Percentiles rank a stretch among this genome's conserved stretches.
Evolutionary conservation across 352 stramenopile species (phyloP).

Genomic region (Globisporangium sylvaticum): DNA sequence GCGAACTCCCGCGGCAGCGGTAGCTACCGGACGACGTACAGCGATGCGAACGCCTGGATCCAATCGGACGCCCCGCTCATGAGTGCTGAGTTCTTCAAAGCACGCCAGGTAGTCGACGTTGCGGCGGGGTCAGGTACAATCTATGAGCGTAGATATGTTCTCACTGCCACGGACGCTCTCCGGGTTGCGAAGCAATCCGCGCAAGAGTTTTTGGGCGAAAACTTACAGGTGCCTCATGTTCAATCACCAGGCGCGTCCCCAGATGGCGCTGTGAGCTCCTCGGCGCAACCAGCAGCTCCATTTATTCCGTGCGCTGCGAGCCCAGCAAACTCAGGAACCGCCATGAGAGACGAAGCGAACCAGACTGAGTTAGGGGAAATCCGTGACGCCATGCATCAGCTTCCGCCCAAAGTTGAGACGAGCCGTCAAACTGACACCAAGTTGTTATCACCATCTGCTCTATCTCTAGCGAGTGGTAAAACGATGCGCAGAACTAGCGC

Average conservation of each 20-base stretch:
- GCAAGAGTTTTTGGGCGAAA: slow-evolving; percentile 29
- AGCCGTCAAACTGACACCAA: slow-evolving; percentile 3
- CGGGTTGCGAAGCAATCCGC: slow-evolving; percentile 30
- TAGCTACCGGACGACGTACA: slow-evolving; percentile 4
- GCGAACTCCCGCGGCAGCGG: not conserved
- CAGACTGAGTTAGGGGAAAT: slow-evolving; percentile 7
- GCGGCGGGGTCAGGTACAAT: not conserved
- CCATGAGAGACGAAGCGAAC: slow-evolving; percentile 9
- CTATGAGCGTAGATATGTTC: slow-evolving; percentile 24
- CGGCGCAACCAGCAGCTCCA: not conserved
- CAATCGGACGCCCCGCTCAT: not conserved
- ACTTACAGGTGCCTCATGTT: slow-evolving; percentile 1
- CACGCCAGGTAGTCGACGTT: slow-evolving; percentile 14
- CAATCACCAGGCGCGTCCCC: not conserved
- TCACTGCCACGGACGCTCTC: slow-evolving; percentile 32
- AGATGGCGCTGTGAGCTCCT: not conserved
- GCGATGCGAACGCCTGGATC: slow-evolving; percentile 13
- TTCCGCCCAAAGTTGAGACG: not conserved
- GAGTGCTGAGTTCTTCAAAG: not conserved
- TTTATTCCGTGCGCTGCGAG: not conserved
- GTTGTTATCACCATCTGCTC: not conserved
- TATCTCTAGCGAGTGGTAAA: not conserved
- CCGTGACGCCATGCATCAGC: not conserved
- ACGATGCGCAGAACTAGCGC: not conserved
- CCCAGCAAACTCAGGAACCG: not conserved